These are phyloP conservation scores for Phtheirospermum japonicum DNA, from an alignment of 257 asterid genomes.

Conservation along the genomic window DNA sequence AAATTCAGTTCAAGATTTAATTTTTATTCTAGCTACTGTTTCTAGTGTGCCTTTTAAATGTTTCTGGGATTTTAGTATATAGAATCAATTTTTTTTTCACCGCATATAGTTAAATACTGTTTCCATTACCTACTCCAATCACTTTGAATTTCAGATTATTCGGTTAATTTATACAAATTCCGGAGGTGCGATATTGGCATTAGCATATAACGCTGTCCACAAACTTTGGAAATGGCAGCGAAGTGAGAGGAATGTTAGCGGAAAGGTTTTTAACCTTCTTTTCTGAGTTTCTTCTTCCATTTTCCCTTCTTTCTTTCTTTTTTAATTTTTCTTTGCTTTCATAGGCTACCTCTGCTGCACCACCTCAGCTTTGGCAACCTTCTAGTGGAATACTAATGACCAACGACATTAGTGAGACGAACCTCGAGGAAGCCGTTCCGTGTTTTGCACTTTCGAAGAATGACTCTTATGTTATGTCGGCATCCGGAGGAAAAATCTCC, in stretches of 20 bases:
- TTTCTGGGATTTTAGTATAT: too few relatives aligned
- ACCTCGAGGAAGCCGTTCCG: constrained; percentile 59
- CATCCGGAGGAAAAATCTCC: constrained; percentile 74
- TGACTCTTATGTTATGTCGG: constrained; percentile 60
- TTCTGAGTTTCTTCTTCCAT: constrained; percentile 9
- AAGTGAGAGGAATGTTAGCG: constrained; percentile 42
- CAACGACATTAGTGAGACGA: constrained; percentile 55
- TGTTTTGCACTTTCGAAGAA: constrained; percentile 76
- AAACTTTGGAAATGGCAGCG: constrained; percentile 75
- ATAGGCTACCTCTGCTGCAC: constrained; percentile 51
- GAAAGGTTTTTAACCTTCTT: constrained; percentile 38
- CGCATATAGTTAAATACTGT: neutral
- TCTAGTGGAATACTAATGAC: constrained; percentile 60
- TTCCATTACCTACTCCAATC: constrained; percentile 2
- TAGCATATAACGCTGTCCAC: constrained; percentile 62
- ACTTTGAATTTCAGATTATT: constrained; percentile 41
- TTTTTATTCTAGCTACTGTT: neutral
- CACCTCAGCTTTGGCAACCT: constrained; percentile 72
- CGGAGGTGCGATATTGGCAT: constrained; percentile 59
- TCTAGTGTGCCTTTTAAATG: neutral
- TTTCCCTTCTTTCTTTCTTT: constrained; percentile 5
- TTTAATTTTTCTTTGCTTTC: neutral
- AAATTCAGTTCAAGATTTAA: neutral
- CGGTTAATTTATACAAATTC: constrained; percentile 59
- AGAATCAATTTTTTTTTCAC: neutral